Evolutionary conservation across 2,329 filamentous ascomycete genomes (phyloP).

Genomic region (Geosmithia flava): DNA sequence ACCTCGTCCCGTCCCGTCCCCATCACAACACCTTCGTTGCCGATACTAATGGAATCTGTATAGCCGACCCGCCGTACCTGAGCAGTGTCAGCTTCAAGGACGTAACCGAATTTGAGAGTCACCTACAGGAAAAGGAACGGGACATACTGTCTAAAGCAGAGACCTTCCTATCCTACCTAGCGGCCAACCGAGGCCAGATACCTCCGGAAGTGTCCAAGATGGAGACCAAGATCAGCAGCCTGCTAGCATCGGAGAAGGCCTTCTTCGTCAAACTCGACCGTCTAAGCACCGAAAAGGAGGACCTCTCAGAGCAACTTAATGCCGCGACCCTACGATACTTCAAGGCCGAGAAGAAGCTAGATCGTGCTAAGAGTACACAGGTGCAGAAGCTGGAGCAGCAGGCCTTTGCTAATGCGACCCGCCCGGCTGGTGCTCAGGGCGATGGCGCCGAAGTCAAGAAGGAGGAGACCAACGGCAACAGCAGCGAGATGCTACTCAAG

Average conservation of each 20-base stretch:
- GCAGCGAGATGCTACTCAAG: constrained; percentile 59
- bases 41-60: neutral
- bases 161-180: constrained; percentile 49
- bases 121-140: constrained; percentile 64
- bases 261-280: constrained; percentile 66
- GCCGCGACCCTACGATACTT: constrained; percentile 83
- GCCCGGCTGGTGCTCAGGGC: constrained; percentile 20
- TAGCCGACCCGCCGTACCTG: constrained; percentile 38
- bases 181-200: constrained; percentile 36
- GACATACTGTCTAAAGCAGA: constrained; percentile 66
- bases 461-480: constrained; percentile 32
- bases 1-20: constrained; percentile 11
- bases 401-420: constrained; percentile 59
- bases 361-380: constrained; percentile 76
- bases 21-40: constrained; percentile 10
- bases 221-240: constrained; percentile 60
- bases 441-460: constrained; percentile 32
- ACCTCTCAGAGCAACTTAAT: constrained; percentile 76
- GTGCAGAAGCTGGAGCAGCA: constrained; percentile 89
- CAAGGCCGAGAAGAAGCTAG: constrained; percentile 88
- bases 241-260: constrained; percentile 74
- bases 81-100: constrained; percentile 51
- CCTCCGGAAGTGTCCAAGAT: constrained; percentile 60
- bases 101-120: constrained; percentile 62
- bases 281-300: constrained; percentile 66